These are phyloP conservation scores for Pseudocercospora fuligena DNA, from an alignment of 2,329 filamentous ascomycete genomes.

Conservation along the genomic window DNA sequence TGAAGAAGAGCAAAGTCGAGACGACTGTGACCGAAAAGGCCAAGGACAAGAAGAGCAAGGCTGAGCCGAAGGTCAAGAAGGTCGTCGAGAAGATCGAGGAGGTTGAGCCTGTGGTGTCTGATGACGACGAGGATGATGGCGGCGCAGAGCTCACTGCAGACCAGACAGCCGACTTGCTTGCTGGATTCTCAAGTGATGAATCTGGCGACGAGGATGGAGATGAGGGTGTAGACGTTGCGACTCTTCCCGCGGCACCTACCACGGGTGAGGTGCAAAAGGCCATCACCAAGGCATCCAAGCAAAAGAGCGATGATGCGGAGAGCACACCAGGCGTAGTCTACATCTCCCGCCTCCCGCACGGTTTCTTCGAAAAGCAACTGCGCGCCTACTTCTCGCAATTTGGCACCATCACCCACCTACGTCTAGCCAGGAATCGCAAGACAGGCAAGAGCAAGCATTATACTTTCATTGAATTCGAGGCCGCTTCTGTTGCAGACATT, in stretches of 20 bases:
- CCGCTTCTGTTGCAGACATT: constrained; percentile 80
- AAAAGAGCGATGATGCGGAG: constrained; percentile 50
- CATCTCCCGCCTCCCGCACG: constrained; percentile 86
- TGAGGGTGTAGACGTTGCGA: constrained; percentile 45
- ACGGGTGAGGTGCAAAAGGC: constrained; percentile 42
- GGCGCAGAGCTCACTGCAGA: constrained; percentile 46
- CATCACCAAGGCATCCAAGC: constrained; percentile 38
- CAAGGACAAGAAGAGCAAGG: constrained; percentile 23
- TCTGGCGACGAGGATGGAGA: constrained; percentile 46
- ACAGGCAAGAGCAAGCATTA: constrained; percentile 93
- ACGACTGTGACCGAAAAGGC: constrained; percentile 22
- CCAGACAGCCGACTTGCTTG: constrained; percentile 57
- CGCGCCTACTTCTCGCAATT: constrained; percentile 93
- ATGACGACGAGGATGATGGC: constrained; percentile 34
- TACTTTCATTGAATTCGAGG: constrained; percentile 88
- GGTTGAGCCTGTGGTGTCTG: constrained; percentile 28
- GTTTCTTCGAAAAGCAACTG: constrained; percentile 98
- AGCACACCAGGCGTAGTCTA: constrained; percentile 80
- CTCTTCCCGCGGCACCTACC: constrained; percentile 42
- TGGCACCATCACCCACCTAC: constrained; percentile 75
- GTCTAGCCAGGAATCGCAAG: constrained; percentile 88
- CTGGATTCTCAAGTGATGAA: constrained; percentile 56
- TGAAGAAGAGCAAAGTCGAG: constrained; percentile 37
- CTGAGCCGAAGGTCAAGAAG: constrained; percentile 24
- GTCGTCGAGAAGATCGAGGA: constrained; percentile 27